Percentiles rank a stretch among this genome's conserved stretches.
phyloP scores from a whole-genome alignment of 2,329 filamentous ascomycete genomes.

The Plectosphaerella plurivora region DNA sequence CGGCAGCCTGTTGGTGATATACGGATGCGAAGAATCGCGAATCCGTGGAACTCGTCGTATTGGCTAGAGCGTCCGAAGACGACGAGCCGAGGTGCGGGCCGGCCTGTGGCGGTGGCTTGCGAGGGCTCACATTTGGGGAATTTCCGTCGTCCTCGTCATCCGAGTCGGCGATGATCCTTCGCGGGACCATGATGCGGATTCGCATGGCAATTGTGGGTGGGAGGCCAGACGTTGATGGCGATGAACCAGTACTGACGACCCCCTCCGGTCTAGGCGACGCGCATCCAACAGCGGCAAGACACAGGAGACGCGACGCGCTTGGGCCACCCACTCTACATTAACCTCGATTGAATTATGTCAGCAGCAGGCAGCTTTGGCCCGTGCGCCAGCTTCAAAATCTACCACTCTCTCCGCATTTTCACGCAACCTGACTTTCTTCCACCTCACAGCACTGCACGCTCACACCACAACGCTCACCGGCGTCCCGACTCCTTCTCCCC shows the following conservation, averaged over 20 bases:
- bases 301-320: background rate
- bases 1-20: conserved; percentile 36
- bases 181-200: conserved; percentile 6
- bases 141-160: conserved; percentile 12
- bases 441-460: background rate
- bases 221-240: background rate
- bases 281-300: background rate
- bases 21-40: conserved; percentile 41
- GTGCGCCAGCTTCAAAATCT: background rate
- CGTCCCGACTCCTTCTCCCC: too few species aligned
- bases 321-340: background rate
- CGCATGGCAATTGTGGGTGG: background rate
- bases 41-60: conserved; percentile 38
- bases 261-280: background rate
- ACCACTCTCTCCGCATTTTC: background rate
- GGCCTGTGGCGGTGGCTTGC: conserved; percentile 5
- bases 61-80: conserved; percentile 10
- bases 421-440: background rate
- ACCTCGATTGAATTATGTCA: background rate
- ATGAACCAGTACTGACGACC: background rate
- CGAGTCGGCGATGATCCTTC: conserved; percentile 12
- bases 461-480: background rate
- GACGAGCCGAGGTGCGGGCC: background rate
- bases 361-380: background rate
- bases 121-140: conserved; percentile 2